A percentile compares a stretch with the other conserved stretches of the same genome.
Evolutionary conservation across 2,329 filamentous ascomycete species (phyloP).

Genomic region (Rhytidhysteron rufulum): DNA sequence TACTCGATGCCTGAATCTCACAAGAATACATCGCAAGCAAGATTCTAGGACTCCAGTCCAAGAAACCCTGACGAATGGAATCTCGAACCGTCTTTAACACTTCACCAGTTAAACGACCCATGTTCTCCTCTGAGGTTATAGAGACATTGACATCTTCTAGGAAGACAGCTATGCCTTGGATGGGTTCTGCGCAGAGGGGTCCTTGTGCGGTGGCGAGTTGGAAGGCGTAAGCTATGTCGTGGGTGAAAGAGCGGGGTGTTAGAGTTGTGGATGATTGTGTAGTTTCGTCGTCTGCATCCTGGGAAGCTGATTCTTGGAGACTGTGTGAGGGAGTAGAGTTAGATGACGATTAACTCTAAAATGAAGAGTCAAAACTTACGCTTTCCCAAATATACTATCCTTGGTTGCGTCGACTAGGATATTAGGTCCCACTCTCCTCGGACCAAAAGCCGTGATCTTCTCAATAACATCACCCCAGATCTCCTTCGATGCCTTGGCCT

Average conservation of each 20-base stretch:
- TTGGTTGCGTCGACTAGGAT: constrained; percentile 80
- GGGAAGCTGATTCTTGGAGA: constrained; percentile 16
- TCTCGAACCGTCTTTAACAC: constrained; percentile 86
- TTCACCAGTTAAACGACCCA: constrained; percentile 80
- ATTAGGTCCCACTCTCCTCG: constrained; percentile 80
- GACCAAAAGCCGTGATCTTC: constrained; percentile 85
- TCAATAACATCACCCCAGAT: constrained; percentile 74
- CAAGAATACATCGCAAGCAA: constrained; percentile 97
- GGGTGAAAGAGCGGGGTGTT: constrained; percentile 67
- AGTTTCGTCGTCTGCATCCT: constrained; percentile 31
- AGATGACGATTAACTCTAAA: background rate
- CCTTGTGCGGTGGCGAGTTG: constrained; percentile 87
- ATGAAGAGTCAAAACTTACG: constrained; percentile 48
- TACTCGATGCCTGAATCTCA: constrained; percentile 91
- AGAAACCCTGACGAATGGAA: constrained; percentile 77
- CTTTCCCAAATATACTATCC: constrained; percentile 66
- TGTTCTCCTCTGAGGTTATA: constrained; percentile 47
- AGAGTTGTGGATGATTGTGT: constrained; percentile 34
- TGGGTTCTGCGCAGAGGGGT: constrained; percentile 85
- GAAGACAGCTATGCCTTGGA: constrained; percentile 89
- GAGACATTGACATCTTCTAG: constrained; percentile 72
- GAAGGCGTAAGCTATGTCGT: constrained; percentile 92
- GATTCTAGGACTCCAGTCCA: constrained; percentile 94
- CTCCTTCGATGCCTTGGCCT: constrained; percentile 69
- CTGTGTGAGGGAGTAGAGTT: constrained; percentile 7